Percentiles rank a stretch among this genome's conserved stretches.
These are phyloP conservation scores for Hymenochaete sp. DNA, from an alignment of 1,284 basidiomycete genomes.

Conservation along the genomic window DNA sequence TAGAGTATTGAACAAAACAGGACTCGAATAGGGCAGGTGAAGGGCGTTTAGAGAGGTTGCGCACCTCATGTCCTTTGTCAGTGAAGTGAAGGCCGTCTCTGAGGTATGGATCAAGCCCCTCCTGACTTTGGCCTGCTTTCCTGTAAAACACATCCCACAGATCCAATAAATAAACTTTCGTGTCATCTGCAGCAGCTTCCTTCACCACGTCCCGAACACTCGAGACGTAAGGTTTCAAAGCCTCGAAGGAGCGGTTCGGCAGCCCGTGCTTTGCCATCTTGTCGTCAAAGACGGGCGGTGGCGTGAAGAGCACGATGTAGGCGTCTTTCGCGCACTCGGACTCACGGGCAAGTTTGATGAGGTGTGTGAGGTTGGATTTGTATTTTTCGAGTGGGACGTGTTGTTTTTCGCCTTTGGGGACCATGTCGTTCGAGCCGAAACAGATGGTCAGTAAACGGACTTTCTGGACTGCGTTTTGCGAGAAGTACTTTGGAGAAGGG, in stretches of 20 bases:
- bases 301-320: slow-evolving; percentile 70
- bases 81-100: slow-evolving; percentile 76
- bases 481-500: too few species aligned
- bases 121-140: slow-evolving; percentile 51
- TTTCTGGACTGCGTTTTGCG: too few species aligned
- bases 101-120: slow-evolving; percentile 41
- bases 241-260: too few species aligned
- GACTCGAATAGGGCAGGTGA: too few species aligned
- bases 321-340: slow-evolving; percentile 60
- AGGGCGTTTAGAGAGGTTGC: too few species aligned
- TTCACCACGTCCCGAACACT: slow-evolving; percentile 56
- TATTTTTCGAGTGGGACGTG: slow-evolving; percentile 66
- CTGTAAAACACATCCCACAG: slow-evolving; percentile 62
- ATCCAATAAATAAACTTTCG: slow-evolving; percentile 56
- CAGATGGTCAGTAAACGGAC: slow-evolving; percentile 74
- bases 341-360: slow-evolving; percentile 60
- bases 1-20: too few species aligned
- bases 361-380: slow-evolving; percentile 52
- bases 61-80: slow-evolving; percentile 58
- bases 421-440: slow-evolving; percentile 85
- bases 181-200: slow-evolving; percentile 47
- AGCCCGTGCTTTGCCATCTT: slow-evolving; percentile 38
- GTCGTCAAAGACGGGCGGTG: slow-evolving; percentile 71
- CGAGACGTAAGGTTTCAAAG: slow-evolving; percentile 68
- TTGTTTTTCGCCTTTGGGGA: slow-evolving; percentile 40